Evolutionary conservation across 441 rosid species (phyloP), one percentile per base, ranked within the genome.

Genomic region (Syzygium syzygioides): DNA sequence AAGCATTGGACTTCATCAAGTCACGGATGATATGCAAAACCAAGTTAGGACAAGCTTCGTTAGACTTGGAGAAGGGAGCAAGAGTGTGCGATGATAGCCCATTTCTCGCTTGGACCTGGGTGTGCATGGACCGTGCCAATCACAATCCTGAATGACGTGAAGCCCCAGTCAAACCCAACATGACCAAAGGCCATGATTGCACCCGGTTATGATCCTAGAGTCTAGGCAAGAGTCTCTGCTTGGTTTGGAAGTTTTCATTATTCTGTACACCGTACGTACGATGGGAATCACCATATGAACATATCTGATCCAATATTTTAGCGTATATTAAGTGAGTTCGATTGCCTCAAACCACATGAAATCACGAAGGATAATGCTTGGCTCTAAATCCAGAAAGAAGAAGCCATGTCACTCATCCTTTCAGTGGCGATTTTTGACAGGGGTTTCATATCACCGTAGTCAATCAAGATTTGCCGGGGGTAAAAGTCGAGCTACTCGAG

Each of bases 361-460:
- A 34, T 57, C 15, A 34, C 9, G 0, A 34, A 68, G 14, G 20
- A 19, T 5, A 19, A 19, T 4, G 10, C 0, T 0, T 11, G 1
- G 14, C 26, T 34, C 28, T 10, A 19, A 34, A 34, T 9, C 12
- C 14, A 19, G 6, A 34, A 34, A 19, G 48, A 20, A 34, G 48
- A 34, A 34, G 48, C 13, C 26, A 18, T 18, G 45, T 18, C 5
- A 25, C 45, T 71, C 23, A 15, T 71, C 50, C 80, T 71, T 71
- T 1, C 13, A 6, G 9, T 4, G 80, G 50, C 28, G 28, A 71
- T 20, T 13, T 23, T 37, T 3, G 28, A 71, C 14, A 5, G 9
- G 23, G 28, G n/a, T 12, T 41, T 23, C 52, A 0, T n/a, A 23
- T 23, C 83, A 12, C 7, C 5, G 4, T 3, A 41, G 28, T 13